A percentile compares a stretch with the other conserved stretches of the same genome.
Evolutionary conservation across 495 filamentous ascomycete genomes (phyloP).

Genomic region (Articulospora tetracladia): DNA sequence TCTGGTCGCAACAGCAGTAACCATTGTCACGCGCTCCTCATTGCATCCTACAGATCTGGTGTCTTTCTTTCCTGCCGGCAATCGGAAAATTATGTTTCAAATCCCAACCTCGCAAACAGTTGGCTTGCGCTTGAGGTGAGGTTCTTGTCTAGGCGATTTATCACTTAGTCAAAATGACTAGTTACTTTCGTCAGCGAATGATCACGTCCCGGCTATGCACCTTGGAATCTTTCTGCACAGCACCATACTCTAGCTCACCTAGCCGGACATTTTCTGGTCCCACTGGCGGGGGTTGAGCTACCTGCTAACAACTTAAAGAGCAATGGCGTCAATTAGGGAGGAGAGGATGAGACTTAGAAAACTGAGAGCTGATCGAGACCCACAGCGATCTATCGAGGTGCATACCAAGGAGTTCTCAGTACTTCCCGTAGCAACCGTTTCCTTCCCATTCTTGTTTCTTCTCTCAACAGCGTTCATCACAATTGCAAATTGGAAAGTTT

Average conservation of each 20-base stretch:
- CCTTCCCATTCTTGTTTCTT: not conserved
- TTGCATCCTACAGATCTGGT: too few relatives aligned
- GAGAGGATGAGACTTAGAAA: not conserved
- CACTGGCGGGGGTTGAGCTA: not conserved
- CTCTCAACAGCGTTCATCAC: not conserved
- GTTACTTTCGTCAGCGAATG: not conserved
- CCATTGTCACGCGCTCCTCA: too few relatives aligned
- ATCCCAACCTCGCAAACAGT: not conserved
- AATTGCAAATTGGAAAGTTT: not conserved
- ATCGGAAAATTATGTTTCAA: not conserved
- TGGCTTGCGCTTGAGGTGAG: not conserved
- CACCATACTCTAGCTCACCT: not conserved
- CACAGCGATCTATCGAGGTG: not conserved
- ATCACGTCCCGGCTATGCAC: not conserved
- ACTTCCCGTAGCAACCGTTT: not conserved
- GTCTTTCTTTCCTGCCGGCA: too few relatives aligned
- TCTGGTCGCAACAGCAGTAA: too few relatives aligned
- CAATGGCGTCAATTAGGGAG: conserved; percentile 3
- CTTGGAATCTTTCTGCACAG: not conserved
- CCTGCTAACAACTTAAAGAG: not conserved
- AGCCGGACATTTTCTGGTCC: not conserved
- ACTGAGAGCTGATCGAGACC: conserved; percentile 2
- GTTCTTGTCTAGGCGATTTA: not conserved
- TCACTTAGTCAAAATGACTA: not conserved
- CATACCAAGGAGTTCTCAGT: not conserved